Evolutionary conservation across 805 yeast genomes (phyloP).

Genomic region (Hemisphaericaspora nanyangensis): DNA sequence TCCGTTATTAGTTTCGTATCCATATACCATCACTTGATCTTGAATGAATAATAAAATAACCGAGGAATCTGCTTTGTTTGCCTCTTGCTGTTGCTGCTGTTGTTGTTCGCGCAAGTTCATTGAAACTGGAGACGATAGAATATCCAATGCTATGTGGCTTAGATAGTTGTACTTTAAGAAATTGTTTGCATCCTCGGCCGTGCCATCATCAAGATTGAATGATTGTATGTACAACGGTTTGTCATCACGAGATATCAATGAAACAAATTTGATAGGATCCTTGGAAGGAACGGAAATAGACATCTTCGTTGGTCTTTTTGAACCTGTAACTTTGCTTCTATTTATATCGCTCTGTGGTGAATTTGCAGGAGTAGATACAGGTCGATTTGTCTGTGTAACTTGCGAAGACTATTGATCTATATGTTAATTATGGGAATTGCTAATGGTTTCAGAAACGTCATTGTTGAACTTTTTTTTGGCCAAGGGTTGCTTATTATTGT

Average conservation of each 20-base stretch:
- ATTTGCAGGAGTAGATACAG: too few relatives aligned
- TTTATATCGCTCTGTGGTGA: too few relatives aligned
- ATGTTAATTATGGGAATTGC: too few relatives aligned
- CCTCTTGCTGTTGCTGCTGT: not conserved
- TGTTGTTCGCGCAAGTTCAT: constrained; percentile 37
- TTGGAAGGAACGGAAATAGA: too few relatives aligned
- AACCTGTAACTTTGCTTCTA: too few relatives aligned
- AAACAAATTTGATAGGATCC: constrained; percentile 44
- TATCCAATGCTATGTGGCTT: constrained; percentile 73
- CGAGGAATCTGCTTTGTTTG: constrained; percentile 10
- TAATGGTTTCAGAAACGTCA: too few relatives aligned
- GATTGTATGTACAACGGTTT: constrained; percentile 60
- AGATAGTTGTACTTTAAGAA: constrained; percentile 62
- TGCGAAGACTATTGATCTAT: too few relatives aligned
- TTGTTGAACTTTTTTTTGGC: too few relatives aligned
- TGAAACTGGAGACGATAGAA: constrained; percentile 53
- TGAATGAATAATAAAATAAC: constrained; percentile 56
- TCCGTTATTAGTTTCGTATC: constrained; percentile 66
- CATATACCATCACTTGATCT: constrained; percentile 65
- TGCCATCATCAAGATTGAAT: constrained; percentile 26
- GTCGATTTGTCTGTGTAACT: too few relatives aligned
- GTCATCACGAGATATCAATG: constrained; percentile 56
- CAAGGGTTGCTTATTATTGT: too few relatives aligned
- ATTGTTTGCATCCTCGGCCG: constrained; percentile 33
- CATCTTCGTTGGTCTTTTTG: too few relatives aligned